Evolutionary conservation across 2,329 filamentous ascomycete genomes (phyloP).

Genomic region (Claviceps sp.): DNA sequence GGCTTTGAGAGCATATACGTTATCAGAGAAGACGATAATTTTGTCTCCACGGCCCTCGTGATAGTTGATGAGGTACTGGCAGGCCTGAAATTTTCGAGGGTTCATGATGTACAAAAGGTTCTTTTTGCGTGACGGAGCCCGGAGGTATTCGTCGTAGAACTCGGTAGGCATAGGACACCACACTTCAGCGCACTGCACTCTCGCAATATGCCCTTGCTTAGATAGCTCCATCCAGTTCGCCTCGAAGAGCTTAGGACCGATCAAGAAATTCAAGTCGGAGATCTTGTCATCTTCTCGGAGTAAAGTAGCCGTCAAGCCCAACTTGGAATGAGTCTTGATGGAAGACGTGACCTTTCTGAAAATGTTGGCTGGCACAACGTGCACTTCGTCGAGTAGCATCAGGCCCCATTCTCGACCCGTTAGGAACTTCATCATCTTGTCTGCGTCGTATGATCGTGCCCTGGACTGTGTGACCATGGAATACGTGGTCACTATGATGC

Average conservation of each 20-base stretch:
- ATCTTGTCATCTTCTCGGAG: slow-evolving; percentile 98
- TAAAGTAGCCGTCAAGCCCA: slow-evolving; percentile 85
- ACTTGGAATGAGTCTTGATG: slow-evolving; percentile 89
- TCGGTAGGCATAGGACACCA: slow-evolving; percentile 99
- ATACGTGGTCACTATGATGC: slow-evolving; percentile 95
- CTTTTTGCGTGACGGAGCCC: slow-evolving; percentile 40
- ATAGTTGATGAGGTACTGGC: slow-evolving; percentile 96
- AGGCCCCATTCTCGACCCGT: slow-evolving; percentile 86
- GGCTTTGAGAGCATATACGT: slow-evolving; percentile 79
- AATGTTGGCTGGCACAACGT: slow-evolving; percentile 93
- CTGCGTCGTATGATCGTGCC: slow-evolving; percentile 77
- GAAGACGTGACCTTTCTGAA: slow-evolving; percentile 88
- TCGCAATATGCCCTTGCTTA: slow-evolving; percentile 90
- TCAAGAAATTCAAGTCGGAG: slow-evolving; percentile 90
- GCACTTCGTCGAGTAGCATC: slow-evolving; percentile 94
- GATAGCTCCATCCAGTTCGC: slow-evolving; percentile 99
- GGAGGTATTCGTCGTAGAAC: slow-evolving; percentile 90
- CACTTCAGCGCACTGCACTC: slow-evolving; percentile 94
- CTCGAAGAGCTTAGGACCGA: slow-evolving; percentile 94
- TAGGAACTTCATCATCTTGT: slow-evolving; percentile 97
- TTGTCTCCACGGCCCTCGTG: slow-evolving; percentile 93
- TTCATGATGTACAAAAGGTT: slow-evolving; percentile 84
- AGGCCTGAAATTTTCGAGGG: slow-evolving; percentile 90
- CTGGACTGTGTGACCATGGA: slow-evolving; percentile 95
- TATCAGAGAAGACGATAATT: slow-evolving; percentile 96